Evolutionary conservation across 345 rosid species (phyloP).

Genomic region (Salix brachista): DNA sequence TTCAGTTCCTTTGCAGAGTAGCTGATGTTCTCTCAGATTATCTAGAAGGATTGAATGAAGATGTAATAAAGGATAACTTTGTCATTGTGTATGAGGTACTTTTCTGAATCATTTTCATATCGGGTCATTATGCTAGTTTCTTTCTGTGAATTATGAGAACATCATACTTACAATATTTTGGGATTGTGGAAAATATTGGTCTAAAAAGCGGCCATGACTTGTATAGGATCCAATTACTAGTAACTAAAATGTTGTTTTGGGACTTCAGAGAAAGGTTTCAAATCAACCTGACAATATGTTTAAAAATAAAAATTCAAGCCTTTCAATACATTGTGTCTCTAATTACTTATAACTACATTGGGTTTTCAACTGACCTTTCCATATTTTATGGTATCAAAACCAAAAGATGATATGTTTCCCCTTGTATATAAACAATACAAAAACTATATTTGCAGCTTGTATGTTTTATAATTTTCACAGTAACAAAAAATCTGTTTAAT

Average conservation of each 20-base stretch:
- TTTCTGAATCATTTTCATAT: background rate
- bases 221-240: background rate
- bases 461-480: background rate
- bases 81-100: conserved; percentile 88
- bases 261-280: background rate
- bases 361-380: background rate
- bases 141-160: background rate
- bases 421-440: background rate
- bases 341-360: background rate
- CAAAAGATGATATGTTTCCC: background rate
- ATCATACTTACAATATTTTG: background rate
- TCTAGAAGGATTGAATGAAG: conserved; percentile 96
- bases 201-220: background rate
- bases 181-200: background rate
- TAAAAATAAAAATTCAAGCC: background rate
- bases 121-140: background rate
- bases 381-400: background rate
- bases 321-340: background rate
- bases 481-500: background rate
- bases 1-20: conserved; percentile 89
- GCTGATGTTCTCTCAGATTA: conserved; percentile 79
- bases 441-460: background rate
- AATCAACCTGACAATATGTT: background rate
- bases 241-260: background rate
- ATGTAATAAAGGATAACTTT: conserved; percentile 88